A percentile compares a stretch with the other conserved stretches of the same genome.
Evolutionary conservation across 352 stramenopile genomes (phyloP).

Genomic region (Halophytophthora polymorphica): DNA sequence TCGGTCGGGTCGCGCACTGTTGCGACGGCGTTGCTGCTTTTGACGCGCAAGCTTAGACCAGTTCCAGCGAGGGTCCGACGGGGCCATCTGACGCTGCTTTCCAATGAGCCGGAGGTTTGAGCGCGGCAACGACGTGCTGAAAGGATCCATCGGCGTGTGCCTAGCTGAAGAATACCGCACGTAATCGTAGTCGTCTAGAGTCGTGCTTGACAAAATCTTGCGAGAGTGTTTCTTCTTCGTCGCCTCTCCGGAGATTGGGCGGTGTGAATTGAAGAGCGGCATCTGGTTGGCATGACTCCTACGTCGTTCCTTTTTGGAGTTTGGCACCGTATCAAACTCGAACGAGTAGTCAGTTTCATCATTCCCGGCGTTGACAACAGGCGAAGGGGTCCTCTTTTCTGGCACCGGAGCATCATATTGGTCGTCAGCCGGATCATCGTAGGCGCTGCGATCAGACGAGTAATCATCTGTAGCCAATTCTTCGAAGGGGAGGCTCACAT

Average conservation of each 20-base stretch:
- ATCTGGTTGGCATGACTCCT: constrained; percentile 1
- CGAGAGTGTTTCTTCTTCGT: constrained; percentile 4
- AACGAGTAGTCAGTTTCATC: constrained; percentile 16
- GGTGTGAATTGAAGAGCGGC: background rate
- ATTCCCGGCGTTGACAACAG: background rate
- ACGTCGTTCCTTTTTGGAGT: background rate
- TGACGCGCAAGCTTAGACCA: constrained; percentile 40
- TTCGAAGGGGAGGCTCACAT: constrained; percentile 15
- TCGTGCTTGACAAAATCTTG: constrained; percentile 17
- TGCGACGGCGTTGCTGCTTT: constrained; percentile 21
- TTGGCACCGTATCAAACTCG: constrained; percentile 12
- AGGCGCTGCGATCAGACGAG: constrained; percentile 22
- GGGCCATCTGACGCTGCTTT: constrained; percentile 25
- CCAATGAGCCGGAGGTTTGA: constrained; percentile 40
- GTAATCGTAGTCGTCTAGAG: constrained; percentile 38
- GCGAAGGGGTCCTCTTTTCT: background rate
- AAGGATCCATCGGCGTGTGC: constrained; percentile 7
- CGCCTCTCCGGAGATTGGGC: background rate
- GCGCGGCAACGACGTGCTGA: background rate
- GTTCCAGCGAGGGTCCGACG: constrained; percentile 44
- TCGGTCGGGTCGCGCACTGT: constrained; percentile 1
- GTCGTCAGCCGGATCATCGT: constrained; percentile 11
- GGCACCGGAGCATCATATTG: background rate
- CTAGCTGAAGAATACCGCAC: background rate
- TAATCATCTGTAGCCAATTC: constrained; percentile 9